Conservation (phyloP, 148 eudicot genomes). For the Pouteria glomerata region DNA sequence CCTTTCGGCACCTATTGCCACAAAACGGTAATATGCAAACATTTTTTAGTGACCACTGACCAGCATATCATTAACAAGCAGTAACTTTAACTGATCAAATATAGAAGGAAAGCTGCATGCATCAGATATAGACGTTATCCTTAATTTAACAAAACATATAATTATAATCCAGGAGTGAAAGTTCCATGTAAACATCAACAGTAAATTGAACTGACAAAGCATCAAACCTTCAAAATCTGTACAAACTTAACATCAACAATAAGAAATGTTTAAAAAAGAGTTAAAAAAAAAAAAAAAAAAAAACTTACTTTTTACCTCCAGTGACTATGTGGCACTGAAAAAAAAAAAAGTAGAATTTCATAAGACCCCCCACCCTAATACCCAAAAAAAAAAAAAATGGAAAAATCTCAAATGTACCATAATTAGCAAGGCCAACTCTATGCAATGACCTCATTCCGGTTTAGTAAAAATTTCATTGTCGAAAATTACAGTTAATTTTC, state of each 20-base stretch:
- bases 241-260: no score
- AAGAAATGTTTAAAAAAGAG: no score
- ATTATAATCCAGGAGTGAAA: neutral
- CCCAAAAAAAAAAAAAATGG: no score
- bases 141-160: neutral
- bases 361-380: no score
- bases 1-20: constrained; percentile 69
- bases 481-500: neutral
- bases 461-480: neutral
- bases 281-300: no score
- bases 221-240: no score
- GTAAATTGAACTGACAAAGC: no score
- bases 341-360: neutral
- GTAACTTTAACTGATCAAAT: no score
- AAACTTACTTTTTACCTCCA: neutral
- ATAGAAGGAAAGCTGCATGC: neutral
- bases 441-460: neutral
- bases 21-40: neutral
- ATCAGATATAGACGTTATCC: neutral
- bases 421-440: neutral
- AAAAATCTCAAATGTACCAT: neutral
- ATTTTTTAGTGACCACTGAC: neutral
- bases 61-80: neutral
- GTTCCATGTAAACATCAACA: neutral
- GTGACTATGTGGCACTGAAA: neutral